A percentile compares a stretch with the other conserved stretches of the same genome.
Evolutionary conservation across 805 yeast species (phyloP).

Genomic region (Barnettozyma salicaria): DNA sequence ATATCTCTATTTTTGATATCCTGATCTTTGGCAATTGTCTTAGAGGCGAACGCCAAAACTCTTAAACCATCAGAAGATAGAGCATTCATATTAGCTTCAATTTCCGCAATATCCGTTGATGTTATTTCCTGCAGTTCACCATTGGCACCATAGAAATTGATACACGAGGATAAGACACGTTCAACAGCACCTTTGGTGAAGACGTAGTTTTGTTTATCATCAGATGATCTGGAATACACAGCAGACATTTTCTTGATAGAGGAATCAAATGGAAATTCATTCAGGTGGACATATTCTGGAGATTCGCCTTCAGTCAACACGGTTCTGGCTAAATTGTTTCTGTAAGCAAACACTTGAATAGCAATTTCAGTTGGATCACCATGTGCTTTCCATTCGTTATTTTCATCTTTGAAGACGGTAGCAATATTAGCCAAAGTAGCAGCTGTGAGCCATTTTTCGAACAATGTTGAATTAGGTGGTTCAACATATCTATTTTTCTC

Average conservation of each 20-base stretch:
- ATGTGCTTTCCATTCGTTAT: slow-evolving; percentile 60
- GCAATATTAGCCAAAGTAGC: slow-evolving; percentile 83
- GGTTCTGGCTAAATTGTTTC: slow-evolving; percentile 47
- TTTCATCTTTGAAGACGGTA: slow-evolving; percentile 45
- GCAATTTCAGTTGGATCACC: slow-evolving; percentile 93
- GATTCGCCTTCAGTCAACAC: slow-evolving; percentile 34
- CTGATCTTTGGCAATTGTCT: slow-evolving; percentile 29
- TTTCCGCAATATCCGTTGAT: slow-evolving; percentile 32
- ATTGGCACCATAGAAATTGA: slow-evolving; percentile 39
- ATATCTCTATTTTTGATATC: slow-evolving; percentile 34
- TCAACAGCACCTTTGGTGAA: slow-evolving; percentile 77
- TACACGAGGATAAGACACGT: slow-evolving; percentile 53
- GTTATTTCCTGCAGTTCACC: slow-evolving; percentile 33
- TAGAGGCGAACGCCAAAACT: slow-evolving; percentile 63
- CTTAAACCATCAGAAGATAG: slow-evolving; percentile 63
- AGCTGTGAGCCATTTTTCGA: slow-evolving; percentile 47
- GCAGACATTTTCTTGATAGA: slow-evolving; percentile 69
- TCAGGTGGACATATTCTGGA: slow-evolving; percentile 33
- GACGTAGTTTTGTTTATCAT: slow-evolving; percentile 28
- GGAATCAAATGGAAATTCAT: slow-evolving; percentile 73
- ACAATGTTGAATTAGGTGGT: slow-evolving; percentile 7
- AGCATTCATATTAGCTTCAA: slow-evolving; percentile 52
- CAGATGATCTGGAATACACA: slow-evolving; percentile 36
- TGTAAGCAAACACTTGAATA: slow-evolving; percentile 67
- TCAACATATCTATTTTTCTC: slow-evolving; percentile 11